Conservation (phyloP, 2,329 filamentous ascomycete species). For the Fusarium annulatum region DNA sequence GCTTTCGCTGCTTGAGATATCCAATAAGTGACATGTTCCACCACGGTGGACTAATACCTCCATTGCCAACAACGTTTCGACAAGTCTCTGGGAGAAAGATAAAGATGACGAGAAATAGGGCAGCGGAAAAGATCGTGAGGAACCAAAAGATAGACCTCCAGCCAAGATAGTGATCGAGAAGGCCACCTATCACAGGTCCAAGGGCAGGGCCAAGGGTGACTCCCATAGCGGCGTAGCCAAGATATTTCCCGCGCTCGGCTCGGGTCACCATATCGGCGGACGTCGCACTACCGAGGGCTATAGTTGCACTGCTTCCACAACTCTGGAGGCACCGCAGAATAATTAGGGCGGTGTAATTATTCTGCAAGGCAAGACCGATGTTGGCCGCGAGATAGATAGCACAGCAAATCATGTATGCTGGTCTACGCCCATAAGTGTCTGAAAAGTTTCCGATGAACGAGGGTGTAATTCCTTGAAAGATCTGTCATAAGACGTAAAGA, state of each 20-base stretch:
- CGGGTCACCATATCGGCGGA: not conserved
- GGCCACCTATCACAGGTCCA: not conserved
- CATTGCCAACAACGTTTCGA: not conserved
- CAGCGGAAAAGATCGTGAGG: not conserved
- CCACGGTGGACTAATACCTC: not conserved
- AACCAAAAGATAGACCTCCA: slow-evolving; percentile 5
- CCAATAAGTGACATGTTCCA: not conserved
- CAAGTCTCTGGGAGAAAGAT: not conserved
- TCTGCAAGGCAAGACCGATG: not conserved
- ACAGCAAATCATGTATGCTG: not conserved
- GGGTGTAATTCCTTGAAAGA: not conserved
- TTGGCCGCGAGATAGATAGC: not conserved
- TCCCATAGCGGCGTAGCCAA: not conserved
- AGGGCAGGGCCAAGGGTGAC: not conserved
- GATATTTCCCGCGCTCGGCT: not conserved
- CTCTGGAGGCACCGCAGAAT: not conserved
- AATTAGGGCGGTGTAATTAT: not conserved
- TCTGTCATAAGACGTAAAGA: not conserved
- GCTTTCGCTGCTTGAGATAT: not conserved
- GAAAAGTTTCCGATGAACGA: not conserved
- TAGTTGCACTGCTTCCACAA: not conserved
- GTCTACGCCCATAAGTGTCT: not conserved
- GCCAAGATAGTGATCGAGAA: not conserved
- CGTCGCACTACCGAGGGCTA: not conserved
- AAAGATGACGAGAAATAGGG: not conserved